Evolutionary conservation across 2,329 filamentous ascomycete species (phyloP), one percentile per base, ranked within the genome.

Genomic region (Aspergillus sergii): DNA sequence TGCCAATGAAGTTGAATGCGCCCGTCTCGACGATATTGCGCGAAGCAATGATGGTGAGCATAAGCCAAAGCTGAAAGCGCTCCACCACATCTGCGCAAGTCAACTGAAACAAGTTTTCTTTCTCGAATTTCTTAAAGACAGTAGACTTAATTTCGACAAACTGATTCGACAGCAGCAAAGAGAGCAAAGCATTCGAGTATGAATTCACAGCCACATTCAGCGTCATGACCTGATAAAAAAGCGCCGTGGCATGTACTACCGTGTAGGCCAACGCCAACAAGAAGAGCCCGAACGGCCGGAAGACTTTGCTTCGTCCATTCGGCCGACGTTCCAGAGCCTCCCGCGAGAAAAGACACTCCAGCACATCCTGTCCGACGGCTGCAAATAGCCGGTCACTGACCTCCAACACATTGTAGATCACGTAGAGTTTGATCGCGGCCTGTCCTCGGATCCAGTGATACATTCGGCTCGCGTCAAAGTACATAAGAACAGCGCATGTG

Each of bases 101-200:
- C 16, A 99, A 84, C 76, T 99, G 95, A 75, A 99, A 99, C 0
- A 97, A 82, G 68, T 97, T 98, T 74, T 99, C 95, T 76, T 97
- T 98, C 72, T 99, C 95, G 67, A 98, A 96, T 64, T 94, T 95
- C 81, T 99, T 98, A 83, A 99, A 99, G 0, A 99, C 96, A 0
- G 94, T 96, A 64, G 92, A 92, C 75, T 99, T 99, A 83, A 99
- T 97, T 80, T 99, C 95, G 50, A 99, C 95, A 72, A 99, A 99
- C 74, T 99, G 96, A 74, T 98, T 99, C 8, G 94, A 97, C 75
- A 99, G 88, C 2, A 99, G 84, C 0, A 99, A 86, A 0, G 95
- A 97, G 39, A 99, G 84, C 5, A 99, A 83, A 0, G 95, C 94
- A 73, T 99, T 99, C 0, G 94, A 97, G 78, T 99, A 99, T 0